Percentiles rank a stretch among this genome's conserved stretches.
These are phyloP conservation scores for Sextonia rubra DNA, from an alignment of 164 flowering plant species.

Conservation along the genomic window DNA sequence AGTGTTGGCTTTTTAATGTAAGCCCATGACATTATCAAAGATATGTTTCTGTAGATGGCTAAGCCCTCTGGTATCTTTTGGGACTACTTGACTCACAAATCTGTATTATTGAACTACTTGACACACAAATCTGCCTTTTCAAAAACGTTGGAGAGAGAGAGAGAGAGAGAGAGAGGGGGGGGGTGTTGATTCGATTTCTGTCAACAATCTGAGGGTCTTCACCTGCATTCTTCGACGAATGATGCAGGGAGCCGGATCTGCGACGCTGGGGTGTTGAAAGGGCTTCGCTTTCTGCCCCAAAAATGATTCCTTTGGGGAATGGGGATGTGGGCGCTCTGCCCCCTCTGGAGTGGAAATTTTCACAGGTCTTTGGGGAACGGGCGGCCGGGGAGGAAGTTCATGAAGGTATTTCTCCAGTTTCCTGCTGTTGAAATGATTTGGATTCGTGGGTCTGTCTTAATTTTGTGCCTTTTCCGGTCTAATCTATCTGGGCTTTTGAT, in stretches of 20 bases:
- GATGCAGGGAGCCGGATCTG: constrained; percentile 7
- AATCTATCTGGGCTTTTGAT: constrained; percentile 5
- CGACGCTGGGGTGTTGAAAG: constrained; percentile 11
- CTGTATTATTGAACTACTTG: too few species aligned
- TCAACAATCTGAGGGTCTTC: not conserved
- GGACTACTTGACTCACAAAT: too few species aligned
- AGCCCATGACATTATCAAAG: too few species aligned
- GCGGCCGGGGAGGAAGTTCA: constrained; percentile 75
- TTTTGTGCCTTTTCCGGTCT: not conserved
- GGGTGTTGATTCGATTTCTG: not conserved
- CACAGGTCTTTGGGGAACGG: constrained; percentile 80
- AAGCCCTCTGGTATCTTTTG: too few species aligned
- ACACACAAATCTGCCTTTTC: too few species aligned
- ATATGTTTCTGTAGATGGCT: too few species aligned
- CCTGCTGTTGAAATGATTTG: constrained; percentile 18
- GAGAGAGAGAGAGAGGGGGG: not conserved
- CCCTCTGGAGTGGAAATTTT: constrained; percentile 70
- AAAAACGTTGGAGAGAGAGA: too few species aligned
- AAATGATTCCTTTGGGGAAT: constrained; percentile 16
- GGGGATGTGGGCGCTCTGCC: constrained; percentile 28
- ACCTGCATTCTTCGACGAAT: constrained; percentile 5
- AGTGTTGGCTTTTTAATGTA: too few species aligned
- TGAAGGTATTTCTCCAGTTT: constrained; percentile 39
- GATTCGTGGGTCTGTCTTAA: not conserved
- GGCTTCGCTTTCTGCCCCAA: not conserved